Evolutionary conservation across 345 rosid genomes (phyloP), one percentile per base, ranked within the genome.

Genomic region (Triadica sebifera): DNA sequence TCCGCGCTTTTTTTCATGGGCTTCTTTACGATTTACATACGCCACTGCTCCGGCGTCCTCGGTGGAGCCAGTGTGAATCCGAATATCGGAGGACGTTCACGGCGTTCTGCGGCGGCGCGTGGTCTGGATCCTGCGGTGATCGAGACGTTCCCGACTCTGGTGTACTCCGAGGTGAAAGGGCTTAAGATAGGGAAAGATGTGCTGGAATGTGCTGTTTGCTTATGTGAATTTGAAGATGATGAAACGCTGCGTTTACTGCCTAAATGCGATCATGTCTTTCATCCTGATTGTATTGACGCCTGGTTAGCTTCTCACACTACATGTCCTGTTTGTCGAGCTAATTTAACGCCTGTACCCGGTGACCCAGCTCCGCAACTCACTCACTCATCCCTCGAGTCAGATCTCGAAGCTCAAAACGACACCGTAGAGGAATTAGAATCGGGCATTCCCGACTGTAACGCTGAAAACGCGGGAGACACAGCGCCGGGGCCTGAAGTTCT

Each of bases 191-290:
- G 98, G 0, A 90, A 93, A 78, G 91, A 90, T 0, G 92, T 85
- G 66, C 20, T 96, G n/a, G 99, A 96, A 84, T 96, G 99, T 55
- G 99, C 98, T 3, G 96, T 96, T 38, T 96, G 99, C 70, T 55
- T 96, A 61, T 83, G 79, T 69, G 99, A 96, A 70, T 96, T 96
- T 61, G 93, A 96, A 72, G 97, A 91, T 70, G 87, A 93, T 63
- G 98, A 95, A 80, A 88, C 86, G 90, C 93, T 95, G 87, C 98
- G 99, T 84, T 81, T 95, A 53, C 75, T 95, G 1, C 99, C 99
- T 1, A 93, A 89, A 49, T 95, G 99, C 45, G 91, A 93, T 74
- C 98, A 95, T 75, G 99, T 88, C 8, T 95, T 95, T 77, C 99
- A 95, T 38, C 85, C 99, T 1, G 96, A 93, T 3, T 96, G 99